Conservation (phyloP, 192 early-diverging fungal genomes). For the Entomortierella chlamydospora region DNA sequence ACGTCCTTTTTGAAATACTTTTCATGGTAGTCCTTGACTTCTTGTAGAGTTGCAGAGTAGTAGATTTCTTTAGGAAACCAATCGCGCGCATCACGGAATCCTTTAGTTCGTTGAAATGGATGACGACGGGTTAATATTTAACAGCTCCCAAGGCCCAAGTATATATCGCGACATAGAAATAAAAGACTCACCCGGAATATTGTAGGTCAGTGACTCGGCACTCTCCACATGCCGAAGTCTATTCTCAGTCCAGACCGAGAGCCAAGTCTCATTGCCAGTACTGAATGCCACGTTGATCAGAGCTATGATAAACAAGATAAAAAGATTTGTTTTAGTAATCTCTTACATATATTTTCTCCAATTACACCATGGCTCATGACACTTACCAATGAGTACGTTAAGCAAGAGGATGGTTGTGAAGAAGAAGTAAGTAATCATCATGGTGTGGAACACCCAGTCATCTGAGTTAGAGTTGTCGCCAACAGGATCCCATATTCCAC, state of each 20-base stretch:
- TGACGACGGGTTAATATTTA: too few relatives aligned
- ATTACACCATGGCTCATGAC: not conserved
- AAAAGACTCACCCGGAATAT: slow-evolving; percentile 25
- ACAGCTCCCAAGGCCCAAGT: too few relatives aligned
- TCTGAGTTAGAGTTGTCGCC: not conserved
- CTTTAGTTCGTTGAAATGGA: too few relatives aligned
- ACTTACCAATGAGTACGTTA: slow-evolving; percentile 39
- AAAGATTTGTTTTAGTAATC: too few relatives aligned
- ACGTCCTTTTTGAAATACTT: slow-evolving; percentile 1
- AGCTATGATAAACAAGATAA: slow-evolving; percentile 8
- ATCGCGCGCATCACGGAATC: slow-evolving; percentile 4
- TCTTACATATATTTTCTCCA: not conserved
- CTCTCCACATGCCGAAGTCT: slow-evolving; percentile 20
- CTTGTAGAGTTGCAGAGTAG: slow-evolving; percentile 14
- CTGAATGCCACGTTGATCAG: slow-evolving; percentile 33
- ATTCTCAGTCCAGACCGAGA: slow-evolving; percentile 21
- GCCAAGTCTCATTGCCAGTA: slow-evolving; percentile 25
- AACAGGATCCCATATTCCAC: slow-evolving; percentile 30
- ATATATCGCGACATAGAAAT: not conserved
- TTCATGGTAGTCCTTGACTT: slow-evolving; percentile 12
- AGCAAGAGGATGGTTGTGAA: slow-evolving; percentile 35
- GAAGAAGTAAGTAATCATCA: slow-evolving; percentile 37
- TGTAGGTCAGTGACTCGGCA: slow-evolving; percentile 20
- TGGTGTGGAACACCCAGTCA: slow-evolving; percentile 17
- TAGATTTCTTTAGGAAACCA: slow-evolving; percentile 24